Percentiles rank a stretch among this genome's conserved stretches.
Evolutionary conservation across 2,329 filamentous ascomycete genomes (phyloP).

Genomic region (Penicillium oxalicum): DNA sequence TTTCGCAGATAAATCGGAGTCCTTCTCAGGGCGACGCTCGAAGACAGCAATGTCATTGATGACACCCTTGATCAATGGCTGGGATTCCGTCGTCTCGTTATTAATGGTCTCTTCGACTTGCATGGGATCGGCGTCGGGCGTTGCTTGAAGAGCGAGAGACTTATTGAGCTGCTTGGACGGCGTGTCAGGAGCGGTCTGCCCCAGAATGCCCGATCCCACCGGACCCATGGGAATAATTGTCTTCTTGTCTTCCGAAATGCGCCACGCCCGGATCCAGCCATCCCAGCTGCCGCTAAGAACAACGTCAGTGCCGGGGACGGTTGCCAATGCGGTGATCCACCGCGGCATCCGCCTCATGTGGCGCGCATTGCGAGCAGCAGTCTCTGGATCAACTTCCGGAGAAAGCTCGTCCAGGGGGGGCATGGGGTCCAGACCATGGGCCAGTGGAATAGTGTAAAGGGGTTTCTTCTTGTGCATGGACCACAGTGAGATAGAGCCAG

Average conservation of each 20-base stretch:
- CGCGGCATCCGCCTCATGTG: slow-evolving; percentile 60
- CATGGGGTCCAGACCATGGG: slow-evolving; percentile 77
- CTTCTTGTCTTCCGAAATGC: slow-evolving; percentile 73
- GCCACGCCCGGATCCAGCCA: slow-evolving; percentile 80
- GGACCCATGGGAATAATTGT: slow-evolving; percentile 67
- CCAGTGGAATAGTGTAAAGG: slow-evolving; percentile 68
- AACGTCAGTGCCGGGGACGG: slow-evolving; percentile 83
- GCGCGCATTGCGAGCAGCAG: slow-evolving; percentile 40
- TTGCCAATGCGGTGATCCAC: slow-evolving; percentile 83
- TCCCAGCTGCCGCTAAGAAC: slow-evolving; percentile 94
- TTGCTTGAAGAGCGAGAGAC: slow-evolving; percentile 25
- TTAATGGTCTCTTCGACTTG: slow-evolving; percentile 16
- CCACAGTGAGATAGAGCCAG: slow-evolving; percentile 81
- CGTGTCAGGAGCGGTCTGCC: slow-evolving; percentile 17
- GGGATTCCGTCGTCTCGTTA: slow-evolving; percentile 17
- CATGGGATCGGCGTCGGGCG: slow-evolving; percentile 25
- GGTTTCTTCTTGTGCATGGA: slow-evolving; percentile 92
- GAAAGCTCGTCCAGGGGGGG: slow-evolving; percentile 63
- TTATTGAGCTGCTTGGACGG: slow-evolving; percentile 32
- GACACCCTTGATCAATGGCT: slow-evolving; percentile 59
- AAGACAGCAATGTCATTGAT: slow-evolving; percentile 85
- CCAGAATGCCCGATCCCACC: slow-evolving; percentile 43
- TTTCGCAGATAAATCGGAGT: slow-evolving; percentile 17
- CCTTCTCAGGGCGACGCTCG: slow-evolving; percentile 58
- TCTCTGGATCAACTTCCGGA: slow-evolving; percentile 61